Conservation (phyloP, 371 early-diverging fungal genomes). For the Phascolomyces articulosus region DNA sequence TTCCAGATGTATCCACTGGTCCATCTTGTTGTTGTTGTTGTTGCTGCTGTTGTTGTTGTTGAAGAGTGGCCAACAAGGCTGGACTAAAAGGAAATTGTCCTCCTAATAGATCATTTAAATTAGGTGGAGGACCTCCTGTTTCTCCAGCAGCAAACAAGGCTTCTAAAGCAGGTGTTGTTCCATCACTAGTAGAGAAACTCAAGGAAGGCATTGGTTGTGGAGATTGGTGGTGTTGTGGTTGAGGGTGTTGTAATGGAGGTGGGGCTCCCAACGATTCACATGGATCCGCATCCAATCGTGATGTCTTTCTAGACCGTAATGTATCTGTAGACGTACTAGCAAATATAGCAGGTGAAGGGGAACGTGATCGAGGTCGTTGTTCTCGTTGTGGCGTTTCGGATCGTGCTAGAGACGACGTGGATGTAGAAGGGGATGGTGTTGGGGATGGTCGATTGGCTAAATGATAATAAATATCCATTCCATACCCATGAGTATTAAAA, state of each 20-base stretch:
- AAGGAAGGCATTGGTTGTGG: not conserved
- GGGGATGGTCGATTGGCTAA: constrained; percentile 36
- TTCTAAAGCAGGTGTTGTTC: constrained; percentile 10
- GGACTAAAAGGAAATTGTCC: constrained; percentile 32
- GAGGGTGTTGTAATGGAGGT: too few relatives aligned
- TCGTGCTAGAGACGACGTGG: constrained; percentile 23
- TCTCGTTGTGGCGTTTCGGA: constrained; percentile 15
- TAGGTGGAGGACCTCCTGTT: constrained; percentile 16
- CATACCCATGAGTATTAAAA: too few relatives aligned
- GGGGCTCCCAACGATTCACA: constrained; percentile 50
- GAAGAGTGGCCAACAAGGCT: constrained; percentile 30
- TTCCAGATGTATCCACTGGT: constrained; percentile 31
- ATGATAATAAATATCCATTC: too few relatives aligned
- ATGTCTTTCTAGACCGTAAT: constrained; percentile 8
- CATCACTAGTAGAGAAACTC: constrained; percentile 7
- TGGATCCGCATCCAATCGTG: constrained; percentile 38
- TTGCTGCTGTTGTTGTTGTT: constrained; percentile 32
- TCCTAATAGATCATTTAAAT: constrained; percentile 22
- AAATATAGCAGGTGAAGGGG: constrained; percentile 22
- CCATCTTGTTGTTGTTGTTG: constrained; percentile 7
- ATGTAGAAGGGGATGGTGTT: constrained; percentile 37
- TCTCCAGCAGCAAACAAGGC: constrained; percentile 16
- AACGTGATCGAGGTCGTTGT: constrained; percentile 17
- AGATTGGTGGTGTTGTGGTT: too few relatives aligned
- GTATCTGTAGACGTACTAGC: constrained; percentile 18